Conservation (phyloP, 2,329 filamentous ascomycete species). For the Herpotrichia juniperi region DNA sequence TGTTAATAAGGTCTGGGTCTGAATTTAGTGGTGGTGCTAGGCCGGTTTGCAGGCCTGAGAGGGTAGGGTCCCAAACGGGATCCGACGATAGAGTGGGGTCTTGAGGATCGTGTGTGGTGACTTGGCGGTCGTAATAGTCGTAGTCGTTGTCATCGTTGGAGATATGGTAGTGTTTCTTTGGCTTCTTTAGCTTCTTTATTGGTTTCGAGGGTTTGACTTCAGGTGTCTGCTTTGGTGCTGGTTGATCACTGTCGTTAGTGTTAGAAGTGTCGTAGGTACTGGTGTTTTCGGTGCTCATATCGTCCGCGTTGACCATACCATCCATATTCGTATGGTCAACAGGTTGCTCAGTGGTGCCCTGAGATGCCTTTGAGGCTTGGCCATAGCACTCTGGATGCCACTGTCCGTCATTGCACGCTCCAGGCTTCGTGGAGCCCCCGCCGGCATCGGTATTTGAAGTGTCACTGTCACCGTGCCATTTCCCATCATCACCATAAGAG, state of each 20-base stretch:
- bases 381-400: conserved; percentile 19
- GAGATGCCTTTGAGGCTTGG: neutral
- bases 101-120: neutral
- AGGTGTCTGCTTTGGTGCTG: neutral
- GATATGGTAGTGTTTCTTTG: neutral
- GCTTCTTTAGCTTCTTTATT: neutral
- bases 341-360: neutral
- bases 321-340: too few species aligned
- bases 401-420: conserved; percentile 14
- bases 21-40: neutral
- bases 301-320: too few species aligned
- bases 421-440: neutral
- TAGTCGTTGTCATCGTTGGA: neutral
- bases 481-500: conserved; percentile 14
- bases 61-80: neutral
- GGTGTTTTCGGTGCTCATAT: too few species aligned
- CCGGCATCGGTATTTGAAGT: neutral
- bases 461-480: conserved; percentile 15
- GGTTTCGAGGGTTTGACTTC: neutral
- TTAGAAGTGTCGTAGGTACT: neutral
- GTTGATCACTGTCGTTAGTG: neutral
- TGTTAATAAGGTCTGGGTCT: neutral
- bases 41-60: neutral
- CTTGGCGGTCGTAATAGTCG: neutral
- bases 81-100: neutral